Conservation (phyloP, 768 basidiomycete genomes). For the Daedaleopsis sinensis region DNA sequence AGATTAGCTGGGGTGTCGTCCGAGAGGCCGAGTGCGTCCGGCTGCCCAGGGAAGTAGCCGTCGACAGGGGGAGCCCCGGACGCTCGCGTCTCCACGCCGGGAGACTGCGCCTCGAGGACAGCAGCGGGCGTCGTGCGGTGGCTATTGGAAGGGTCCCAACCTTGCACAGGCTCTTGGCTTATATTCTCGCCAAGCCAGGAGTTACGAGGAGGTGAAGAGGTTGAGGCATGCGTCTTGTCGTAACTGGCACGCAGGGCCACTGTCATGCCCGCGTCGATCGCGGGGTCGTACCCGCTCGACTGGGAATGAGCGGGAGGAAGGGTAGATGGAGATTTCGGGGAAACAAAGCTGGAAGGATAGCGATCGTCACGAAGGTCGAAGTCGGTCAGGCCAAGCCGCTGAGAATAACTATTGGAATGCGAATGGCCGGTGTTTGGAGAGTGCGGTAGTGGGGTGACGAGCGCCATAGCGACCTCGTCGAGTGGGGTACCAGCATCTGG, state of each 20-base stretch:
- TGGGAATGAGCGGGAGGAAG: not conserved
- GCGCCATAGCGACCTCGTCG: conserved; percentile 20
- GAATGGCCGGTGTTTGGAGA: conserved; percentile 35
- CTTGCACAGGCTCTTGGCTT: conserved; percentile 25
- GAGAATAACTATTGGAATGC: conserved; percentile 50
- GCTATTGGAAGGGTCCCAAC: conserved; percentile 8
- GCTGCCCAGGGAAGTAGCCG: conserved; percentile 9
- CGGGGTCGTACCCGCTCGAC: conserved; percentile 7
- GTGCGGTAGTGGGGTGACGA: conserved; percentile 33
- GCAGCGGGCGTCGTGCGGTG: conserved; percentile 5
- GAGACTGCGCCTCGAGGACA: conserved; percentile 20
- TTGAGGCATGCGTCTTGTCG: conserved; percentile 14
- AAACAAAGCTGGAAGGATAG: conserved; percentile 43
- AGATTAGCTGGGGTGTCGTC: conserved; percentile 10
- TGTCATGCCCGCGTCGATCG: conserved; percentile 21
- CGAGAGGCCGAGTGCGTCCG: conserved; percentile 11
- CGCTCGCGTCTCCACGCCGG: conserved; percentile 17
- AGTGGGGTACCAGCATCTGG: conserved; percentile 22
- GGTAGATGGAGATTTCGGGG: conserved; percentile 17
- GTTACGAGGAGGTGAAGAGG: conserved; percentile 13
- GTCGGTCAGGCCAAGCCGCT: conserved; percentile 56
- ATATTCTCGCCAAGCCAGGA: conserved; percentile 28
- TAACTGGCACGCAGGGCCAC: conserved; percentile 17
- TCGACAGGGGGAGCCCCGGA: conserved; percentile 16
- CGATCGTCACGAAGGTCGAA: conserved; percentile 67